phyloP scores from a whole-genome alignment of 2,329 filamentous ascomycete genomes.

The Fusarium annulatum region DNA sequence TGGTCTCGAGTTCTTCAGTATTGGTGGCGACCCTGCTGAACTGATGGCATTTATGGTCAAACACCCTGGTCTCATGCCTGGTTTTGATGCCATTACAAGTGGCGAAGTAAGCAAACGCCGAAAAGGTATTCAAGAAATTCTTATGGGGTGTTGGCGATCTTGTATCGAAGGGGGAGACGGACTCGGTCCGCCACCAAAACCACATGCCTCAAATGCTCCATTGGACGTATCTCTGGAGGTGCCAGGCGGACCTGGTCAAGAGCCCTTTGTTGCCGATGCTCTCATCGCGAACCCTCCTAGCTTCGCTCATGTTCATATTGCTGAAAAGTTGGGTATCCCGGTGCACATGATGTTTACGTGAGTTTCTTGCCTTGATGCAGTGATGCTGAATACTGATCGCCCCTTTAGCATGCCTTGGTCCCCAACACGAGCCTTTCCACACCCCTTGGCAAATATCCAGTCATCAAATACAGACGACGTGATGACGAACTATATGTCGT shows the following conservation, averaged over 20 bases:
- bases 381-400: slow-evolving; percentile 52
- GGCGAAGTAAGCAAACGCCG: slow-evolving; percentile 82
- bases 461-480: slow-evolving; percentile 78
- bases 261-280: slow-evolving; percentile 84
- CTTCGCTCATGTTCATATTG: slow-evolving; percentile 80
- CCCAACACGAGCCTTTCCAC: slow-evolving; percentile 85
- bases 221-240: slow-evolving; percentile 51
- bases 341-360: slow-evolving; percentile 92
- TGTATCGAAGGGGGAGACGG: slow-evolving; percentile 85
- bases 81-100: slow-evolving; percentile 78
- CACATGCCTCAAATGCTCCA: slow-evolving; percentile 59
- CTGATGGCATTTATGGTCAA: slow-evolving; percentile 94
- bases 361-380: slow-evolving; percentile 48
- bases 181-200: slow-evolving; percentile 59
- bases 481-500: slow-evolving; percentile 86
- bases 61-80: slow-evolving; percentile 86
- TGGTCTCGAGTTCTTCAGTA: slow-evolving; percentile 79
- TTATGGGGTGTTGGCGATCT: slow-evolving; percentile 88
- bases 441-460: slow-evolving; percentile 85
- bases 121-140: slow-evolving; percentile 79
- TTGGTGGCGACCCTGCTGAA: slow-evolving; percentile 80
- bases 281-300: slow-evolving; percentile 84
- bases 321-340: slow-evolving; percentile 79
- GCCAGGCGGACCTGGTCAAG: slow-evolving; percentile 55
- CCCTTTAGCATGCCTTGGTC: slow-evolving; percentile 86